Conservation (phyloP, 352 stramenopile species). For the Phytophthora nicotianae region DNA sequence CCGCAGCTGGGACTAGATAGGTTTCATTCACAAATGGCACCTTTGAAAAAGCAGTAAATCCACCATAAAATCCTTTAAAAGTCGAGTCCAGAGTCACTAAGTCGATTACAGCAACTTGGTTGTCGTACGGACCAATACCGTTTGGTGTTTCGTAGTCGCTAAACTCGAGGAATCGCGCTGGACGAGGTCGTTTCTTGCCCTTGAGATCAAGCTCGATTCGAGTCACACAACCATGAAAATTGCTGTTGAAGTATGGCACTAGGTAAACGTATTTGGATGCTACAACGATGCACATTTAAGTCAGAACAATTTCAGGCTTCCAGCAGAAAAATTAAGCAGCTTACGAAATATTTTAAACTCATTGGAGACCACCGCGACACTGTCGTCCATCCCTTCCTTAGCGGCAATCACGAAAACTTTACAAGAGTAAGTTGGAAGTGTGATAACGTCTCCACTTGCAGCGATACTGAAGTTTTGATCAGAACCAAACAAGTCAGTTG, state of each 20-base stretch:
- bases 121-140: conserved; percentile 68
- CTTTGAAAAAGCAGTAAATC: conserved; percentile 64
- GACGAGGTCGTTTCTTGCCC: conserved; percentile 75
- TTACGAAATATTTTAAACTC: conserved; percentile 69
- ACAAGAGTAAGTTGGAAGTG: conserved; percentile 61
- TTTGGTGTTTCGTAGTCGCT: conserved; percentile 74
- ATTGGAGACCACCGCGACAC: conserved; percentile 50
- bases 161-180: conserved; percentile 78
- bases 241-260: conserved; percentile 71
- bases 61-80: conserved; percentile 64
- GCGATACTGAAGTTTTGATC: conserved; percentile 35
- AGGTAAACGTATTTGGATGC: conserved; percentile 77
- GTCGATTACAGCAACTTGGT: conserved; percentile 66
- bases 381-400: conserved; percentile 68
- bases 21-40: conserved; percentile 68
- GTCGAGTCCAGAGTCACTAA: conserved; percentile 48
- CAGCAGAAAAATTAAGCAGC: conserved; percentile 1
- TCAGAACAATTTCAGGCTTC: conserved; percentile 3
- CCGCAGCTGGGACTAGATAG: conserved; percentile 48
- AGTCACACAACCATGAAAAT: conserved; percentile 67
- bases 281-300: conserved; percentile 20
- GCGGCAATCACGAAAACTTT: conserved; percentile 63
- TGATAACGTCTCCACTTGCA: conserved; percentile 51
- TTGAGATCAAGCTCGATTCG: conserved; percentile 75
- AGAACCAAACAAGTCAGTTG: conserved; percentile 31